phyloP scores from a whole-genome alignment of 2,329 filamentous ascomycete genomes.

The Claviceps fusiformis region DNA sequence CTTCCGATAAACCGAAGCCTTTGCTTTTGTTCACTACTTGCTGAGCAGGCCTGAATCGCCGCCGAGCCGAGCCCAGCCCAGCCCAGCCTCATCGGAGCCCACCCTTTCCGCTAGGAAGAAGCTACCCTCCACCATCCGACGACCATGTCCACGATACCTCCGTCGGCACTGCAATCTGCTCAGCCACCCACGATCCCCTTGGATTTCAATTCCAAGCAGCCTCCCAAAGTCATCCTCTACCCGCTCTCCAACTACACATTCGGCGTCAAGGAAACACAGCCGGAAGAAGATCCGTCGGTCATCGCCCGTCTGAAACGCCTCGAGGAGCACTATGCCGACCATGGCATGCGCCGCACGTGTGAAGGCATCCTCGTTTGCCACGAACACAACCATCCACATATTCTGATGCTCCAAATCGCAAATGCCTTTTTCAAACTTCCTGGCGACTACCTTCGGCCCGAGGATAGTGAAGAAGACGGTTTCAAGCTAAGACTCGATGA shows the following conservation, averaged over 20 bases:
- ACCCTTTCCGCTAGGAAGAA: neutral
- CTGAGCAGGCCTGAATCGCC: neutral
- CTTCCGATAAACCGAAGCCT: neutral
- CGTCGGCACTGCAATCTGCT: slow-evolving; percentile 60
- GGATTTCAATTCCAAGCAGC: slow-evolving; percentile 79
- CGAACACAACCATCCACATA: slow-evolving; percentile 97
- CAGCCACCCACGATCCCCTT: slow-evolving; percentile 67
- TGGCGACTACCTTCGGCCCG: slow-evolving; percentile 80
- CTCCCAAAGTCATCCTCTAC: slow-evolving; percentile 77
- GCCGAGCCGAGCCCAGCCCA: neutral
- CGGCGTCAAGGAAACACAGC: slow-evolving; percentile 94
- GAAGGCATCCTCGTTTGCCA: slow-evolving; percentile 96
- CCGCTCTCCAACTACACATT: slow-evolving; percentile 98
- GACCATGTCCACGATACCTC: slow-evolving; percentile 73
- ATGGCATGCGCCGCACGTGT: slow-evolving; percentile 95
- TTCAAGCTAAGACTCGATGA: slow-evolving; percentile 92
- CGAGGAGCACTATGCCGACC: slow-evolving; percentile 83
- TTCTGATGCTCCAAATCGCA: slow-evolving; percentile 97
- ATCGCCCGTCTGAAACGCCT: slow-evolving; percentile 82
- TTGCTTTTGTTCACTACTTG: neutral
- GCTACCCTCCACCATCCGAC: neutral
- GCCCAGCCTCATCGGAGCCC: neutral
- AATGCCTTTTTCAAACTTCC: slow-evolving; percentile 99
- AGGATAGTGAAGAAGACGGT: slow-evolving; percentile 85
- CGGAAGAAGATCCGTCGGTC: slow-evolving; percentile 93